Base-by-base conservation (phyloP, 2,329 filamentous ascomycete genomes). In the Orbilia blumenaviensis region DNA sequence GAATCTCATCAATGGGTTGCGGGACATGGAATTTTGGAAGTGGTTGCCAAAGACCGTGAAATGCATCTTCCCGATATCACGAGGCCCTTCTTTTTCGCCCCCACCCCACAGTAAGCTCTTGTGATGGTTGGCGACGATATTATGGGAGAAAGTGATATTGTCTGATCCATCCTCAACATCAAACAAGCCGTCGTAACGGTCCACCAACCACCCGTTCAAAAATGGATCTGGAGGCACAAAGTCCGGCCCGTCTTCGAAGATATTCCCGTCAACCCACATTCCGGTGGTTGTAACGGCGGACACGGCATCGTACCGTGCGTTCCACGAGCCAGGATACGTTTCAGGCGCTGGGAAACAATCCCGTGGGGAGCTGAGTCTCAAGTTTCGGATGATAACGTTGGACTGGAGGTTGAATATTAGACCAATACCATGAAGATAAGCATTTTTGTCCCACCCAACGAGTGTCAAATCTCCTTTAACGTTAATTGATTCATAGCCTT, bases 281-380 rank as follows among this genome's bases (percentile, higher is more conserved):
- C 64, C 67, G 7, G 67, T 77, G 14, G 77, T 72, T 3, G 77
- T 73, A 5, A 78, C 77, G 2, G 69, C 68, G 2, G 74, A 77
- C 46, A 78, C 58, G 8, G 77, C 77, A 29, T 78, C 77, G 18
- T 78, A 78, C 41, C 77, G 48, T 42, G 77, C 74, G 52, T 78
- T 78, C 77, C 77, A 77, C 32, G 46, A 68, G 5, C 38, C 23
- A 29, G 52, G 56, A 60, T 77, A 78, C n/a, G 74, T 77, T 58
- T 78, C 75, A n/a, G 75, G 78, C 6, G 78, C 75, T 18, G 69
- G 78, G 60, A 78, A 78, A 27, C 78, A 78, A 46, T 78, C 78
- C 23, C 54, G 64, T 7, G 75, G 75, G 38, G 75, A 69, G 34
- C 77, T 66, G 25, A 78, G 46, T 23, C 63, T 62, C 4, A 78